Evolutionary conservation across 768 basidiomycete genomes (phyloP), one percentile per base, ranked within the genome.

Genomic region (Trichaptum fuscoviolaceum): DNA sequence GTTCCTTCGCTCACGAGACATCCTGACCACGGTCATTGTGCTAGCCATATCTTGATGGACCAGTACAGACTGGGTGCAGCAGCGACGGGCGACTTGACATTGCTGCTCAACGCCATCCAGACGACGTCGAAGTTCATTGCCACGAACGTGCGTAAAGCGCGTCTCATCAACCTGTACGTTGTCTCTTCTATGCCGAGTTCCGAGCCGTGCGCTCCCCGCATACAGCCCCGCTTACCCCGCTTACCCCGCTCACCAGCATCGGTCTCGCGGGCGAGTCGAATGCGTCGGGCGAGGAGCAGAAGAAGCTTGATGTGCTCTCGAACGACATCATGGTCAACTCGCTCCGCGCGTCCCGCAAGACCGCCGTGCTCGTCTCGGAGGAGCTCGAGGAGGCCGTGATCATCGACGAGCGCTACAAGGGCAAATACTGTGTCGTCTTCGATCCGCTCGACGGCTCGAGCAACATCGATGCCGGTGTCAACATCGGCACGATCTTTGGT

Each of bases 271-370:
- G 97, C 18, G 95, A 96, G 74, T 92, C 92, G 27, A 99, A 99
- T 75, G 90, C 96, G 8, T 94, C 96, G 78, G 97, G 97, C 24
- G 97, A 99, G 77, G 97, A 99, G 74, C 97, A 99, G 84, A 99
- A 99, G 85, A 99, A 99, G 80, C 85, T 99, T 64, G 96, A 97
- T 74, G 90, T 97, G n/a, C 82, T 97, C 35, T 92, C 95, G 17
- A 98, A 99, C 76, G 96, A 99, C 76, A 99, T 99, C 84, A 99
- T 99, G 97, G 86, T 99, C 72, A 98, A 98, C 74, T 90, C 96
- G 61, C 86, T 99, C 35, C 87, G 93, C 57, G 96, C 96, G 2
- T 96, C 93, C n/a, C 95, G 97, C 64, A 97, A 95, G 85, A 93
- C 90, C 7, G 91, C 95, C 17, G 97, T 99, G 17, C 90, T 99